Conservation (phyloP, 805 yeast genomes). For the Hanseniaspora osmophila region DNA sequence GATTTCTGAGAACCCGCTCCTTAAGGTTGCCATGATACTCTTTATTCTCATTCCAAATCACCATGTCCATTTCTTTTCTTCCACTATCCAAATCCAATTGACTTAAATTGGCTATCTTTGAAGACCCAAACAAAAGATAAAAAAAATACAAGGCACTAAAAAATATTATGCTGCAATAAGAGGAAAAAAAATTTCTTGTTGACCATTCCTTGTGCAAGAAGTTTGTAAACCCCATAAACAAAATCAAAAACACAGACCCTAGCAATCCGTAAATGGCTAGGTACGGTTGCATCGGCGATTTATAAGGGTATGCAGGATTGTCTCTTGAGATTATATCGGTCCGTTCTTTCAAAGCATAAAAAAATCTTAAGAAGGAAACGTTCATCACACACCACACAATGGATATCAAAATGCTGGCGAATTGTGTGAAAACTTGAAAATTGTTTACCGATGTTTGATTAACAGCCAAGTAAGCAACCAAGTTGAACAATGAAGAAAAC, state of each 20-base stretch:
- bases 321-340: slow-evolving; percentile 49
- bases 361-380: slow-evolving; percentile 45
- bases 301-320: slow-evolving; percentile 49
- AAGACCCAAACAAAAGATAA: slow-evolving; percentile 40
- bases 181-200: slow-evolving; percentile 41
- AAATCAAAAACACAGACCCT: slow-evolving; percentile 32
- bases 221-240: slow-evolving; percentile 45
- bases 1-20: slow-evolving; percentile 1
- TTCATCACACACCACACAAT: slow-evolving; percentile 53
- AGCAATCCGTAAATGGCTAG: slow-evolving; percentile 44
- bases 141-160: slow-evolving; percentile 35
- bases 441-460: slow-evolving; percentile 41
- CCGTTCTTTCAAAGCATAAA: slow-evolving; percentile 40
- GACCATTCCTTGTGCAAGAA: slow-evolving; percentile 38
- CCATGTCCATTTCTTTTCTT: slow-evolving; percentile 63
- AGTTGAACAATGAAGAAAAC: slow-evolving; percentile 44
- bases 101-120: slow-evolving; percentile 33
- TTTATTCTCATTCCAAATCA: slow-evolving; percentile 64
- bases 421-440: slow-evolving; percentile 52
- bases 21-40: slow-evolving; percentile 14
- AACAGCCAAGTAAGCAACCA: slow-evolving; percentile 44
- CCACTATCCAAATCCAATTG: slow-evolving; percentile 69
- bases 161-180: slow-evolving; percentile 41
- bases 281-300: slow-evolving; percentile 54
- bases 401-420: slow-evolving; percentile 44